Evolutionary conservation across 2,329 filamentous ascomycete species (phyloP), one percentile per base, ranked within the genome.

Genomic region (Cytospora schulzeri): DNA sequence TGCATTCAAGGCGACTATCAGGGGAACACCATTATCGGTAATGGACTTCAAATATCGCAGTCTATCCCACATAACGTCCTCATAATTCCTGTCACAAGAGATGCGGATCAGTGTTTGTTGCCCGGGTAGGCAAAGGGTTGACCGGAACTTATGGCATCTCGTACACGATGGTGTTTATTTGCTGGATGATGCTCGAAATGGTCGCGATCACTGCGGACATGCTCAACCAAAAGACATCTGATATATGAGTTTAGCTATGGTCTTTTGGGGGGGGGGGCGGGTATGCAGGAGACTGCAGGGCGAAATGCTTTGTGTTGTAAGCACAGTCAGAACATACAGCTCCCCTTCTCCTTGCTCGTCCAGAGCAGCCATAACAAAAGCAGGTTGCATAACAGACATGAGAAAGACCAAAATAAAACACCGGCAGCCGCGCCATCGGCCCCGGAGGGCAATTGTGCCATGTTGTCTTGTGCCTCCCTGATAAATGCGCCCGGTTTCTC

Each of bases 341-440:
- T 67, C 14, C 45, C 62, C 45, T 64, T 65, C 41, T 67, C 65
- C 15, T 57, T 61, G 55, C 58, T 57, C 26, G 51, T 59, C 65
- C 60, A 64, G 53, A 67, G 65, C 50, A 67, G 55, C 62, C 65
- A 65, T 56, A 62, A 28, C 9, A 67, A 50, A n/a, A 67, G 38
- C 33, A 55, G 45, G 22, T 67, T 65, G 33, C 41, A 28, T 14
- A 62, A 29, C 0, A 62, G 26, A n/a, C 65, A 67, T 24, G 45
- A 1, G 14, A 59, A 31, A 1, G 62, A 56, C 55, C 55, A 67
- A 0, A 53, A 29, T 8, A 65, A n/a, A 38, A 67, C 65, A 11
- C 62, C 65, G 3, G 41, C 55, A 9, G 59, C 59, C 15, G 41
- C 29, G n/a, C 59, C 62, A 31, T 61, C 58, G 35, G 65, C 59